phyloP scores from a whole-genome alignment of 164 flowering plant species.

The Stephania yunnanensis region DNA sequence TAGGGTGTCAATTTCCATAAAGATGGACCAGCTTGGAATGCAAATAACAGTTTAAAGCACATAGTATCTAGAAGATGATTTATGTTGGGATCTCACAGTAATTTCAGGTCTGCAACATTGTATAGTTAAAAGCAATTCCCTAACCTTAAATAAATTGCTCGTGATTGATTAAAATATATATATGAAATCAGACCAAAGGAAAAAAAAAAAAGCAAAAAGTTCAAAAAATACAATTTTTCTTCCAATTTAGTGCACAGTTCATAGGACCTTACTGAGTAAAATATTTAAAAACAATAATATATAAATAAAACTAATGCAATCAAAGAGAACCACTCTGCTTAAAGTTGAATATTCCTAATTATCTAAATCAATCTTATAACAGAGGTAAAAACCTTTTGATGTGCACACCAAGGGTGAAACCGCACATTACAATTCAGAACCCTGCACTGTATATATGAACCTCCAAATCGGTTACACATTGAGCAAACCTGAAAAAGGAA shows the following conservation, averaged over 20 bases:
- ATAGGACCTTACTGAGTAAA: neutral
- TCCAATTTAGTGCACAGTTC: neutral
- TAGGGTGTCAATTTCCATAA: too few species aligned
- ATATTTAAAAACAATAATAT: too few species aligned
- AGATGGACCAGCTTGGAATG: neutral
- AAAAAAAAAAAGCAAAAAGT: neutral
- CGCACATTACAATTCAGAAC: slow-evolving; percentile 34
- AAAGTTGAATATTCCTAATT: neutral
- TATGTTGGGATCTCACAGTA: neutral
- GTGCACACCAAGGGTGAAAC: slow-evolving; percentile 80
- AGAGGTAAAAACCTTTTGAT: slow-evolving; percentile 40
- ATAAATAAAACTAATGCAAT: neutral
- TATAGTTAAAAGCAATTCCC: neutral
- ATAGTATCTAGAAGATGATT: neutral
- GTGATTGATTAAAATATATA: neutral
- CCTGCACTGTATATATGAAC: slow-evolving; percentile 50
- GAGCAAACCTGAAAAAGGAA: slow-evolving; percentile 45
- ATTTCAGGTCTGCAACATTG: neutral
- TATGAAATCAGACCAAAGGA: neutral
- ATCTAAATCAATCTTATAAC: neutral
- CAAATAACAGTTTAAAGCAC: neutral
- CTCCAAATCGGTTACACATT: slow-evolving; percentile 51
- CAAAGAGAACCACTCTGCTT: neutral
- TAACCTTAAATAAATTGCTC: neutral
- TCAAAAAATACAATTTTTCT: neutral